Percentiles rank a stretch among this genome's conserved stretches.
These are phyloP conservation scores for Fistulinella prunicolor DNA, from an alignment of 768 basidiomycete species.

Conservation along the genomic window DNA sequence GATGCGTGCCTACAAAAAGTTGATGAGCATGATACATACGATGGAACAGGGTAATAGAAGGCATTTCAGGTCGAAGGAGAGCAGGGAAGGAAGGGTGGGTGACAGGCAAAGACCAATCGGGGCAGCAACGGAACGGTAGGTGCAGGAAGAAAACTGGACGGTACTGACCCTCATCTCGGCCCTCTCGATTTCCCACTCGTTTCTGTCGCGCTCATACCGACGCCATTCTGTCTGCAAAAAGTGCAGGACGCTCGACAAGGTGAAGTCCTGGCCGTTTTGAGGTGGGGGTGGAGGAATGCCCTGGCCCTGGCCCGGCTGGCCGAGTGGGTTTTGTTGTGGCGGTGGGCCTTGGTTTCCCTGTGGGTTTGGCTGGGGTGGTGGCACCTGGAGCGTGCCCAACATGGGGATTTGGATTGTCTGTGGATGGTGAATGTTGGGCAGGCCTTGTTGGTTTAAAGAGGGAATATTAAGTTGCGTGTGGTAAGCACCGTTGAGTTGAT, in stretches of 20 bases:
- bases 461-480: slow-evolving; percentile 24
- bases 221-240: slow-evolving; percentile 99
- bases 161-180: slow-evolving; percentile 94
- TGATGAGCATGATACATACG: slow-evolving; percentile 15
- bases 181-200: slow-evolving; percentile 99
- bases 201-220: slow-evolving; percentile 95
- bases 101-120: too few species aligned
- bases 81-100: neutral
- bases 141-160: slow-evolving; percentile 6
- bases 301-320: slow-evolving; percentile 53
- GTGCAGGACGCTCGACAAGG: slow-evolving; percentile 91
- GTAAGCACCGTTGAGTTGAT: slow-evolving; percentile 30
- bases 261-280: slow-evolving; percentile 89
- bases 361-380: slow-evolving; percentile 47
- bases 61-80: neutral
- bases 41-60: neutral
- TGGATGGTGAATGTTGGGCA: slow-evolving; percentile 37
- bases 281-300: slow-evolving; percentile 72
- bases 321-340: slow-evolving; percentile 52
- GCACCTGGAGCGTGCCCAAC: slow-evolving; percentile 68
- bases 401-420: slow-evolving; percentile 58
- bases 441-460: slow-evolving; percentile 16
- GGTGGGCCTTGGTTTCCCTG: slow-evolving; percentile 38
- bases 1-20: slow-evolving; percentile 74
- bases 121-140: neutral